Percentiles rank a stretch among this genome's conserved stretches.
Conservation (phyloP, 2,329 filamentous ascomycete genomes). For the Colletotrichum kahawae region DNA sequence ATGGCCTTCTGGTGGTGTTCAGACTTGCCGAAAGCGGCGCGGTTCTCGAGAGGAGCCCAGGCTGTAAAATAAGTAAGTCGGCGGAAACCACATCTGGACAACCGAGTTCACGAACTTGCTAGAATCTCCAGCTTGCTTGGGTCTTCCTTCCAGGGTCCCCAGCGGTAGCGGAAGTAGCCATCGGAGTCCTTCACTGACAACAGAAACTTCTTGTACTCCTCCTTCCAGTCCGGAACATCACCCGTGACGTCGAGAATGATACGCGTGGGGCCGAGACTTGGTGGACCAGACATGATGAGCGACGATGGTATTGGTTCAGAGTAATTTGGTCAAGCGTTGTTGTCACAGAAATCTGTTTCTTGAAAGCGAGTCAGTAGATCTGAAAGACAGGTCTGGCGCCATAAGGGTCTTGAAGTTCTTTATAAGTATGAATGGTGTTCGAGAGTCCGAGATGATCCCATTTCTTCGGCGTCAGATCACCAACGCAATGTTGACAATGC, state of each 20-base stretch:
- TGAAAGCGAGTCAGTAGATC: not conserved
- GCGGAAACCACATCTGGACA: not conserved
- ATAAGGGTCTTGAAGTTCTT: not conserved
- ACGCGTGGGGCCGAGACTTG: not conserved
- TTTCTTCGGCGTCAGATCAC: not conserved
- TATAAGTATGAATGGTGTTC: not conserved
- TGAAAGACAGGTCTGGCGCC: not conserved
- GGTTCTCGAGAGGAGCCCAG: conserved; percentile 1
- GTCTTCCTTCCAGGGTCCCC: conserved; percentile 16
- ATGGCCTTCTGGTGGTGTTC: conserved; percentile 5
- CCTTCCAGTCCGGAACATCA: conserved; percentile 17
- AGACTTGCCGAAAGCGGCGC: conserved; percentile 3
- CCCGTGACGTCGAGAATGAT: conserved; percentile 4
- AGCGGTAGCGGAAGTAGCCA: conserved; percentile 18
- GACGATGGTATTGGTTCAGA: not conserved
- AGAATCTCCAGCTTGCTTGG: conserved; percentile 7
- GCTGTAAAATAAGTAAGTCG: not conserved
- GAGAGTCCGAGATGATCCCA: not conserved
- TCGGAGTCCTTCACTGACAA: conserved; percentile 3
- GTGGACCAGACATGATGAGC: not conserved
- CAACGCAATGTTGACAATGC: not conserved
- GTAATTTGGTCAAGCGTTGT: not conserved
- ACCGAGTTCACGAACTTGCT: not conserved
- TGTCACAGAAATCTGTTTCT: not conserved
- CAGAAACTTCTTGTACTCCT: conserved; percentile 14